Evolutionary conservation across 371 early-diverging fungal genomes (phyloP).

Genomic region (Mucor racemosus): DNA sequence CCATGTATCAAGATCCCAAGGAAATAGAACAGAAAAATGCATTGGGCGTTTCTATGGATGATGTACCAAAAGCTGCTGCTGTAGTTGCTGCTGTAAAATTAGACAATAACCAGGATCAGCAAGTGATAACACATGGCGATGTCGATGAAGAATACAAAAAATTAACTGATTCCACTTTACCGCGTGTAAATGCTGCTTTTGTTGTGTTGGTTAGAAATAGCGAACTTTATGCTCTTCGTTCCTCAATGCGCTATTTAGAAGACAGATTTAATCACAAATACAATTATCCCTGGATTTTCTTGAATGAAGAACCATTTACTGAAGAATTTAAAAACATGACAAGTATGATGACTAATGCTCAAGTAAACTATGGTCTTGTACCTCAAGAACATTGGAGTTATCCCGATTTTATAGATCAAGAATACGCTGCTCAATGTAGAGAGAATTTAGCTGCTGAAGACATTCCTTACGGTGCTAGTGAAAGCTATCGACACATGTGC

Average conservation of each 20-base stretch:
- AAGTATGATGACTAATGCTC: conserved; percentile 53
- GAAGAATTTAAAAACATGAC: conserved; percentile 73
- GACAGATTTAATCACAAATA: conserved; percentile 79
- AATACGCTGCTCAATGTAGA: conserved; percentile 62
- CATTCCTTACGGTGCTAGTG: conserved; percentile 84
- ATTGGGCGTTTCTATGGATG: conserved; percentile 10
- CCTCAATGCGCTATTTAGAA: conserved; percentile 79
- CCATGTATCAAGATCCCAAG: conserved; percentile 12
- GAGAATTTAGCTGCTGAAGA: conserved; percentile 61
- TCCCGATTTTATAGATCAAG: conserved; percentile 82
- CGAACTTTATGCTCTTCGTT: conserved; percentile 72
- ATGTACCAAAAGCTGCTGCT: conserved; percentile 11
- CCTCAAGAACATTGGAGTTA: conserved; percentile 79
- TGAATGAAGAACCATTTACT: conserved; percentile 85
- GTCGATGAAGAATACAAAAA: conserved; percentile 31
- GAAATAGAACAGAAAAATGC: conserved; percentile 4
- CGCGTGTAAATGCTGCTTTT: conserved; percentile 62
- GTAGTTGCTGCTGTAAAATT: background rate
- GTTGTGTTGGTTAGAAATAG: conserved; percentile 73
- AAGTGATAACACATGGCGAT: background rate
- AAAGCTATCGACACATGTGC: conserved; percentile 96
- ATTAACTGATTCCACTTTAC: conserved; percentile 25
- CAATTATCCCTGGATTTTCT: conserved; percentile 90
- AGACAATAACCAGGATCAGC: background rate
- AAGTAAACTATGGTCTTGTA: conserved; percentile 54